Evolutionary conservation across 495 filamentous ascomycete genomes (phyloP).

Genomic region (Penicillium tannophilum): DNA sequence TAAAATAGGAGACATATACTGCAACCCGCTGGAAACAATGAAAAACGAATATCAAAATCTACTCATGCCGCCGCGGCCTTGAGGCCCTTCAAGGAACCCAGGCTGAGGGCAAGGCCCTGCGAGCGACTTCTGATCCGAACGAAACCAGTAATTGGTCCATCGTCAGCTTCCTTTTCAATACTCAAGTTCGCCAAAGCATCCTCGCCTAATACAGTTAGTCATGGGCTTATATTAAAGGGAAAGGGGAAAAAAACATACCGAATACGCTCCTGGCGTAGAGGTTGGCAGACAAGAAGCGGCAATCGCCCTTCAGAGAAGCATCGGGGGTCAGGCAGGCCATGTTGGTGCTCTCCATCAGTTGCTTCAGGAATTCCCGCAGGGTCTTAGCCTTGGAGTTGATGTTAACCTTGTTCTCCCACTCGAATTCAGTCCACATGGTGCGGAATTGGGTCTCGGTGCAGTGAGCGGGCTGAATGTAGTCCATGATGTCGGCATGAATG

Average conservation of each 20-base stretch:
- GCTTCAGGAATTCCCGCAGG: conserved; percentile 88
- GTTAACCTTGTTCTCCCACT: conserved; percentile 99
- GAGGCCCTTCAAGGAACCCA: conserved; percentile 93
- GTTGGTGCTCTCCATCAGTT: conserved; percentile 96
- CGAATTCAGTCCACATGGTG: conserved; percentile 99
- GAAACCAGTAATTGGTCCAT: conserved; percentile 97
- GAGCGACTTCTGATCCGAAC: conserved; percentile 97
- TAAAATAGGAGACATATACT: conserved; percentile 29
- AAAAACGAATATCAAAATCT: conserved; percentile 24
- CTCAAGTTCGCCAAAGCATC: conserved; percentile 97
- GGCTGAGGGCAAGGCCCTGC: conserved; percentile 90
- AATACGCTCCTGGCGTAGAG: conserved; percentile 97
- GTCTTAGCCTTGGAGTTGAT: conserved; percentile 96
- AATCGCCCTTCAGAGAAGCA: conserved; percentile 94
- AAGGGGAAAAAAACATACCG: conserved; percentile 62
- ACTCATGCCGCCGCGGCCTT: conserved; percentile 59
- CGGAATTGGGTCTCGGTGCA: conserved; percentile 99
- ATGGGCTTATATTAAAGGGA: neutral
- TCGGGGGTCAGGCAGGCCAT: conserved; percentile 98
- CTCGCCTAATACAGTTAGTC: conserved; percentile 72
- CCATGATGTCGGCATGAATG: conserved; percentile 99
- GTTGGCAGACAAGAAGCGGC: conserved; percentile 96
- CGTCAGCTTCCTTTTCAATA: conserved; percentile 95
- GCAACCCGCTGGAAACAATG: conserved; percentile 28
- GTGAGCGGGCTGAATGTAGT: conserved; percentile 96